A percentile compares a stretch with the other conserved stretches of the same genome.
Evolutionary conservation across 2,329 filamentous ascomycete species (phyloP).

Genomic region (Trichophyton verrucosum): DNA sequence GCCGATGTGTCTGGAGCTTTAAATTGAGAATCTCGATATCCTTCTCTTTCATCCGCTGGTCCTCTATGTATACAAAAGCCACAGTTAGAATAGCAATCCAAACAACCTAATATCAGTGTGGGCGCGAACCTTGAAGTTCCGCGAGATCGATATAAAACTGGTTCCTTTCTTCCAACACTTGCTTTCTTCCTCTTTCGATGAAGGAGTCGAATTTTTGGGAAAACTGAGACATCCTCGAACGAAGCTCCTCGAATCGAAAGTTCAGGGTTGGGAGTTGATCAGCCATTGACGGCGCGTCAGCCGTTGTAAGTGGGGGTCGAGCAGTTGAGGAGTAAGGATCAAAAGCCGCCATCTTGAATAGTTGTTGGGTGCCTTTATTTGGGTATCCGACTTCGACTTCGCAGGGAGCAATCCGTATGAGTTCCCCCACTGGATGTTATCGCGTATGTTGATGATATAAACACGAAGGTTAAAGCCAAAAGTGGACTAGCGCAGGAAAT

Average conservation of each 20-base stretch:
- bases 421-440: background rate
- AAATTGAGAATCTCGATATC: constrained; percentile 65
- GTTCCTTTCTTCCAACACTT: constrained; percentile 84
- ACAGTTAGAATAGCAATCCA: background rate
- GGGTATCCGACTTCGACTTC: too few relatives aligned
- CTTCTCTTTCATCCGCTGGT: constrained; percentile 77
- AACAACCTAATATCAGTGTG: constrained; percentile 5
- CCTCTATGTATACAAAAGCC: constrained; percentile 46
- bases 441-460: background rate
- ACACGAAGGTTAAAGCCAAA: background rate
- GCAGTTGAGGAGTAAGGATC: constrained; percentile 40
- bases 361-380: background rate
- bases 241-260: constrained; percentile 91
- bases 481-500: background rate
- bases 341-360: constrained; percentile 18
- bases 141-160: constrained; percentile 83
- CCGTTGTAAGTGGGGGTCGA: constrained; percentile 39
- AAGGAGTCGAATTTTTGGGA: constrained; percentile 83
- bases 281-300: constrained; percentile 48
- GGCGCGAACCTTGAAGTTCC: constrained; percentile 64
- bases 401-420: background rate
- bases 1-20: constrained; percentile 43
- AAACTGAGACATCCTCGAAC: constrained; percentile 89
- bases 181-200: constrained; percentile 80
- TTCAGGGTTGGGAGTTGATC: constrained; percentile 72